Evolutionary conservation across 306 rosid species (phyloP).

Genomic region (Rosa rugosa): DNA sequence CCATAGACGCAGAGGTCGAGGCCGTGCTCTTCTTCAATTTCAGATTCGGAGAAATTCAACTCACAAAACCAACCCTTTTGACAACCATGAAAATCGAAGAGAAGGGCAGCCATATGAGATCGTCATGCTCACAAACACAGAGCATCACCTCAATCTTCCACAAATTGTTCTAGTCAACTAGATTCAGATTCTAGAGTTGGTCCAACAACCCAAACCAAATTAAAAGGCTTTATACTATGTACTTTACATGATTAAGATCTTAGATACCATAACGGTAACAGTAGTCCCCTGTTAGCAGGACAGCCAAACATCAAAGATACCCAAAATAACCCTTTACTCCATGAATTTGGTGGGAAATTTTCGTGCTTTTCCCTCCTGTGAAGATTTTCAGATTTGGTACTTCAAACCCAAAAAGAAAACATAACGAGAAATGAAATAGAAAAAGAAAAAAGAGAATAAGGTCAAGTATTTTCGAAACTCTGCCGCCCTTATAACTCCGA

Average conservation of each 20-base stretch:
- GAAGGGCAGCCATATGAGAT: background rate
- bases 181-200: background rate
- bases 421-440: background rate
- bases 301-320: background rate
- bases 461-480: background rate
- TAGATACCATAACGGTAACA: background rate
- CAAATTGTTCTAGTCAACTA: background rate
- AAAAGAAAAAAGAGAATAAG: background rate
- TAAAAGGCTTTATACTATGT: background rate
- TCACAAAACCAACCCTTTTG: background rate
- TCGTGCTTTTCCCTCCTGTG: constrained; percentile 19
- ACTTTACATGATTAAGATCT: background rate
- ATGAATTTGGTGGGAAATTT: constrained; percentile 34
- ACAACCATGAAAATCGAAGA: background rate
- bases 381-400: constrained; percentile 2
- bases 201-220: constrained; percentile 4
- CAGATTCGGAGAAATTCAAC: background rate
- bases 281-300: background rate
- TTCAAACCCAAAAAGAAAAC: background rate
- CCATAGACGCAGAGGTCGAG: background rate
- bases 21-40: background rate
- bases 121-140: background rate
- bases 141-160: background rate
- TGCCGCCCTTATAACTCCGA: constrained; percentile 8
- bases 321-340: constrained; percentile 28